phyloP scores from a whole-genome alignment of 164 flowering plant genomes.

The Kalanchoe fedtschenkoi region DNA sequence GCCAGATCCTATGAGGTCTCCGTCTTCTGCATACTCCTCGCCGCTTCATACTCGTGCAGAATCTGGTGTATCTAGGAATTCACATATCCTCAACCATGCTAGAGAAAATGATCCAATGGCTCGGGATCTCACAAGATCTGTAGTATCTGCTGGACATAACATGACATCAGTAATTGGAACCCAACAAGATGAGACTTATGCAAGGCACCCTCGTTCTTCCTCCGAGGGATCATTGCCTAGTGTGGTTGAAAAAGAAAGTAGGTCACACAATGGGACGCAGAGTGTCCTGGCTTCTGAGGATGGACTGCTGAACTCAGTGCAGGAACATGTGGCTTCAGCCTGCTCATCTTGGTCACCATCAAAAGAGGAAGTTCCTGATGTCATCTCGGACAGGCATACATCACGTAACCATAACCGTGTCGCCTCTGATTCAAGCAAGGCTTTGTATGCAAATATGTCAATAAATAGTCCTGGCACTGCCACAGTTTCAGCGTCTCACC shows the following conservation, averaged over 20 bases:
- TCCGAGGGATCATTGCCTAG: conserved; percentile 36
- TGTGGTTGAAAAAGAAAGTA: conserved; percentile 38
- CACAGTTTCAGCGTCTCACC: conserved; percentile 24
- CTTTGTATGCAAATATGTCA: conserved; percentile 21
- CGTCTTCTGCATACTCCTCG: conserved; percentile 33
- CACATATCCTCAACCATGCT: conserved; percentile 19
- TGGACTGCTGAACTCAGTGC: conserved; percentile 19
- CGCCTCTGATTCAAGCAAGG: conserved; percentile 32
- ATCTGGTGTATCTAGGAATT: conserved; percentile 26
- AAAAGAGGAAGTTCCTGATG: conserved; percentile 24
- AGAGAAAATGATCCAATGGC: conserved; percentile 30
- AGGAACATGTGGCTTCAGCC: conserved; percentile 16
- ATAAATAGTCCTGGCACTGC: conserved; percentile 23
- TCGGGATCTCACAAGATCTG: conserved; percentile 31
- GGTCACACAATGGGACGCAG: conserved; percentile 32
- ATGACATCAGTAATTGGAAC: conserved; percentile 24
- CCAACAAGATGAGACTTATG: conserved; percentile 28
- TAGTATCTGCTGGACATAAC: conserved; percentile 26
- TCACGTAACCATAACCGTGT: conserved; percentile 34
- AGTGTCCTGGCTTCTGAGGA: conserved; percentile 34
- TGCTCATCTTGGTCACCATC: conserved; percentile 26
- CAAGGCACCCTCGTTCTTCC: conserved; percentile 44
- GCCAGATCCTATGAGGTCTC: conserved; percentile 52
- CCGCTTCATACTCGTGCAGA: conserved; percentile 36
- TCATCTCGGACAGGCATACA: conserved; percentile 18